Conservation (phyloP, 2,329 filamentous ascomycete genomes). For the Apiospora sp. region DNA sequence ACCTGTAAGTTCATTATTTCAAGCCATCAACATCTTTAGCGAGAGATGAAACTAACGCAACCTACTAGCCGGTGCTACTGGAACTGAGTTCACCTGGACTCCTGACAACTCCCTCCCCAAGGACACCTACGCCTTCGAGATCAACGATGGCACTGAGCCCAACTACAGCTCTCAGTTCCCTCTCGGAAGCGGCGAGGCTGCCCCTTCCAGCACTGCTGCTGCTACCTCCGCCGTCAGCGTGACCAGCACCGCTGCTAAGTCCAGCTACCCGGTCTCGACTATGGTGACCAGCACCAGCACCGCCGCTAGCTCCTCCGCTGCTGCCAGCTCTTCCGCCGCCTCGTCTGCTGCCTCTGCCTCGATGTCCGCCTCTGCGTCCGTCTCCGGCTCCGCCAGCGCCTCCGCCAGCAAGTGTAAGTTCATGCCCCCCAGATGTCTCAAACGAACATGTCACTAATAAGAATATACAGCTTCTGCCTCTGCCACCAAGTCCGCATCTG, state of each 20-base stretch:
- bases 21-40: not conserved
- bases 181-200: constrained; percentile 7
- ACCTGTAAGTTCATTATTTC: constrained; percentile 46
- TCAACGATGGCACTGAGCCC: constrained; percentile 47
- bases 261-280: constrained; percentile 25
- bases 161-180: constrained; percentile 57
- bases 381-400: constrained; percentile 7
- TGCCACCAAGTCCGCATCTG: not conserved
- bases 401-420: constrained; percentile 21
- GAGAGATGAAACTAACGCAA: constrained; percentile 27
- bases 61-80: constrained; percentile 46
- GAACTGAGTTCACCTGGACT: constrained; percentile 48
- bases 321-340: constrained; percentile 22
- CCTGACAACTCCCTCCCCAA: constrained; percentile 45
- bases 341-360: constrained; percentile 16
- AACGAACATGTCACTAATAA: not conserved
- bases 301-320: constrained; percentile 23
- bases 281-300: constrained; percentile 28
- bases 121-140: constrained; percentile 55
- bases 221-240: constrained; percentile 32
- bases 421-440: not conserved
- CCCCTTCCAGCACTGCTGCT: constrained; percentile 23
- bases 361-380: constrained; percentile 1
- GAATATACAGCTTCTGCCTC: not conserved
- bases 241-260: constrained; percentile 29